Conservation (phyloP, 306 rosid genomes). For the Fragaria vesca region DNA sequence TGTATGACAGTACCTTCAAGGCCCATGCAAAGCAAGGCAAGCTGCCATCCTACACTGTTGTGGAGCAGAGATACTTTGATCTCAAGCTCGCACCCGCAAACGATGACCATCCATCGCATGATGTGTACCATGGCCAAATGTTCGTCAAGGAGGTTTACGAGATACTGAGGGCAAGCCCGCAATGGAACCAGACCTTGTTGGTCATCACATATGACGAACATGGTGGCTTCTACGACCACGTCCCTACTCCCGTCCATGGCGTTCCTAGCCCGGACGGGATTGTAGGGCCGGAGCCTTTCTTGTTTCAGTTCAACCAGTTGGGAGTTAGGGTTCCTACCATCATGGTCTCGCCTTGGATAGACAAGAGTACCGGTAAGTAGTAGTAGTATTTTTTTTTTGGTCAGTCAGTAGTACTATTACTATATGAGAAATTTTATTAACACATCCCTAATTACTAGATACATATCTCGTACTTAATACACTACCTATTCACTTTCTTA, state of each 20-base stretch:
- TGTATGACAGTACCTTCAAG: conserved; percentile 50
- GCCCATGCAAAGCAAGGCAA: conserved; percentile 51
- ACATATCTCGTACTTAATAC: too few relatives aligned
- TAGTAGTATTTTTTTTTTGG: too few relatives aligned
- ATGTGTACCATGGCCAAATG: conserved; percentile 77
- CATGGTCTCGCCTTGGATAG: conserved; percentile 81
- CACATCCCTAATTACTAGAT: too few relatives aligned
- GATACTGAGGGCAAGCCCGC: conserved; percentile 76
- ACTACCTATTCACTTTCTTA: too few relatives aligned
- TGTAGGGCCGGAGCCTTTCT: conserved; percentile 66
- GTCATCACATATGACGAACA: conserved; percentile 88
- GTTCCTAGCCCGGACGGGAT: conserved; percentile 82
- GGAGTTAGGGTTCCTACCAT: conserved; percentile 91
- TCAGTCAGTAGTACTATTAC: neutral
- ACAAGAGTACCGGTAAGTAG: conserved; percentile 64
- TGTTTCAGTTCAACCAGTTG: conserved; percentile 63
- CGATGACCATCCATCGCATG: conserved; percentile 94
- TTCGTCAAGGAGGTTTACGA: conserved; percentile 90
- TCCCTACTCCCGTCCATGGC: conserved; percentile 63
- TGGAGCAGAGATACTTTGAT: conserved; percentile 84
- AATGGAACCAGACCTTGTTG: conserved; percentile 73
- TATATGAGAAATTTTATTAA: neutral
- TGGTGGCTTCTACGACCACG: conserved; percentile 87
- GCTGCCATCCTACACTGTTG: conserved; percentile 57
- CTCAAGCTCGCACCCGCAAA: conserved; percentile 48